phyloP scores from a whole-genome alignment of 768 basidiomycete species.

The Symmetrospora coprosmae region DNA sequence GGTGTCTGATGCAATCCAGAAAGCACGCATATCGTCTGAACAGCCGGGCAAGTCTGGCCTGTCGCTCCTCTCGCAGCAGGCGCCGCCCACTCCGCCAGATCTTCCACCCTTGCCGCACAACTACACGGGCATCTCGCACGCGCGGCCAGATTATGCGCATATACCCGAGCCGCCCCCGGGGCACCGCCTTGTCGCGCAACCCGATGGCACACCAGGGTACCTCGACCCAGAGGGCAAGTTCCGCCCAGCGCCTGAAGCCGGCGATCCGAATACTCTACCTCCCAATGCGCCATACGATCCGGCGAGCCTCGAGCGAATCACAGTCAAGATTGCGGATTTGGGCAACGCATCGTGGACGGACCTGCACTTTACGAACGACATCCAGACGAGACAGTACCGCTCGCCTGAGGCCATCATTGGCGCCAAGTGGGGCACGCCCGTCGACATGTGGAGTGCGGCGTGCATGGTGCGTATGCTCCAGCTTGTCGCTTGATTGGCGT shows the following conservation, averaged over 20 bases:
- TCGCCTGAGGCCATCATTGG: slow-evolving; percentile 96
- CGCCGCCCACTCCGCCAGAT: slow-evolving; percentile 34
- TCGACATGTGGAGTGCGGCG: slow-evolving; percentile 92
- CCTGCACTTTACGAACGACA: slow-evolving; percentile 97
- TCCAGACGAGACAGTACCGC: slow-evolving; percentile 88
- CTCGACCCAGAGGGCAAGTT: too few species aligned
- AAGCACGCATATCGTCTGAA: neutral
- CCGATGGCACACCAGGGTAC: too few species aligned
- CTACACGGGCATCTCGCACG: too few species aligned
- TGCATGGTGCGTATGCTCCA: slow-evolving; percentile 84
- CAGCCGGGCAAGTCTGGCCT: slow-evolving; percentile 28
- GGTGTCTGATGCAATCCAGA: neutral
- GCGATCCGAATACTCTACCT: slow-evolving; percentile 40
- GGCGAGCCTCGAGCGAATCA: slow-evolving; percentile 53
- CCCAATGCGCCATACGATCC: slow-evolving; percentile 37
- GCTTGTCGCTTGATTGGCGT: neutral
- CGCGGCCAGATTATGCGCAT: neutral
- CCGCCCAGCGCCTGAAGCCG: slow-evolving; percentile 37
- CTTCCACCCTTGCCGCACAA: too few species aligned
- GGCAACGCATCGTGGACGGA: slow-evolving; percentile 69
- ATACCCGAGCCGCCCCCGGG: too few species aligned
- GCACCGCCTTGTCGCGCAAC: too few species aligned
- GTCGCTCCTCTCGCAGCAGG: slow-evolving; percentile 31
- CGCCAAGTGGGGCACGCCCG: slow-evolving; percentile 85
- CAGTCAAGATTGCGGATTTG: slow-evolving; percentile 96